Evolutionary conservation across 306 rosid genomes (phyloP).

Genomic region (Sesbania bispinosa): DNA sequence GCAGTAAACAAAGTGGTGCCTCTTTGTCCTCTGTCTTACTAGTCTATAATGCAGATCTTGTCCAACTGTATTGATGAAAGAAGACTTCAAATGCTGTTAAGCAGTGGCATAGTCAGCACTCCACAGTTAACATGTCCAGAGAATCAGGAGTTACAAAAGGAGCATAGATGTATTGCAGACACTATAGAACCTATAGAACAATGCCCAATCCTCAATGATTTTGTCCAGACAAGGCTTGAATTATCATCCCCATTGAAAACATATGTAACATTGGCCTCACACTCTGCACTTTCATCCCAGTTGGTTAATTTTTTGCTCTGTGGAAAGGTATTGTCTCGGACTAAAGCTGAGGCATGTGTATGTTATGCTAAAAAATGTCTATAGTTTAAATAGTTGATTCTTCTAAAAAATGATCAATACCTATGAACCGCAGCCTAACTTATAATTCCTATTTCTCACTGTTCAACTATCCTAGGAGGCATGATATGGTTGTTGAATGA

Average conservation of each 20-base stretch:
- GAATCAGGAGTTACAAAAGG: constrained; percentile 41
- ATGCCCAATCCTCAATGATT: constrained; percentile 56
- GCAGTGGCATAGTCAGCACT: constrained; percentile 45
- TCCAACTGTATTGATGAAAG: constrained; percentile 59
- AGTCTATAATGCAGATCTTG: constrained; percentile 51
- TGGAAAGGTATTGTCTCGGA: constrained; percentile 48
- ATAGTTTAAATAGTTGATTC: constrained; percentile 10
- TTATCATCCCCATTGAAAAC: constrained; percentile 33
- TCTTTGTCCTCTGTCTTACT: constrained; percentile 30
- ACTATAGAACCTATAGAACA: constrained; percentile 45
- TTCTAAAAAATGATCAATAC: neutral
- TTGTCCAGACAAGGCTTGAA: constrained; percentile 32
- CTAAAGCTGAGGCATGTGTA: constrained; percentile 14
- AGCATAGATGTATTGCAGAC: constrained; percentile 33
- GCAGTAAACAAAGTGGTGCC: constrained; percentile 4
- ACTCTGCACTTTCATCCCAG: constrained; percentile 28
- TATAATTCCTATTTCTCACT: too few relatives aligned
- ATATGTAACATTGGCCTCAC: constrained; percentile 19
- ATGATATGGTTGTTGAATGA: constrained; percentile 15
- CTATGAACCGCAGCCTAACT: neutral
- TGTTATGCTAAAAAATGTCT: constrained; percentile 13
- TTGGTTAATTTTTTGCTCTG: constrained; percentile 31
- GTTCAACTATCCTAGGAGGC: neutral
- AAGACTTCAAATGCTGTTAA: constrained; percentile 43
- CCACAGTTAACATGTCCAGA: constrained; percentile 46